Conservation (phyloP, 345 rosid genomes). For the Dipteronia dyeriana region DNA sequence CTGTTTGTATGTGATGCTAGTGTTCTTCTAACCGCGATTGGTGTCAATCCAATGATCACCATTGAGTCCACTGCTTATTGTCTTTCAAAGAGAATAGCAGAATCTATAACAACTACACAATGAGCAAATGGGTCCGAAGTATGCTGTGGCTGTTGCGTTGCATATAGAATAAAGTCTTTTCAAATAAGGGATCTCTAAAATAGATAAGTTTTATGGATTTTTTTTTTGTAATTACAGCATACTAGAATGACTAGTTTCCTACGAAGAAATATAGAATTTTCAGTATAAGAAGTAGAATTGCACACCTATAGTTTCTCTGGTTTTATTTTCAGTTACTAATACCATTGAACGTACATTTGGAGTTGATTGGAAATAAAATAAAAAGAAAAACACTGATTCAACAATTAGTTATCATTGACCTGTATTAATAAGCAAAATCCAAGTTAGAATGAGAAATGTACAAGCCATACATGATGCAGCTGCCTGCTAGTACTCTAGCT, state of each 20-base stretch:
- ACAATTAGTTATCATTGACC: not conserved
- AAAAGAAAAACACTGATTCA: not conserved
- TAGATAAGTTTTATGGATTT: not conserved
- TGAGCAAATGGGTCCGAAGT: too few relatives aligned
- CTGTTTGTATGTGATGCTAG: conserved; percentile 64
- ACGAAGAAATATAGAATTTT: not conserved
- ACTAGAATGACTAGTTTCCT: not conserved
- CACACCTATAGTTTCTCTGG: too few relatives aligned
- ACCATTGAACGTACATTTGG: not conserved
- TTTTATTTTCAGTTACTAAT: not conserved
- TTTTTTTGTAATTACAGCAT: too few relatives aligned
- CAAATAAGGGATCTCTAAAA: not conserved
- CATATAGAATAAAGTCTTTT: not conserved
- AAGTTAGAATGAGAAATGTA: conserved; percentile 12
- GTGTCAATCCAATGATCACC: conserved; percentile 78
- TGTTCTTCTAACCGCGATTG: conserved; percentile 59
- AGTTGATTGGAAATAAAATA: not conserved
- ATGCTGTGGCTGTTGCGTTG: too few relatives aligned
- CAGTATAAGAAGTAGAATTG: not conserved
- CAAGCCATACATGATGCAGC: not conserved
- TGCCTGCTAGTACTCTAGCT: not conserved
- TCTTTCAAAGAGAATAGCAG: conserved; percentile 49
- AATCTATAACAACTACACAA: conserved; percentile 24
- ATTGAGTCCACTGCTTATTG: conserved; percentile 69
- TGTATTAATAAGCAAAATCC: conserved; percentile 14